These are phyloP conservation scores for Penicillium riverlandense DNA, from an alignment of 495 filamentous ascomycete genomes.

Conservation along the genomic window DNA sequence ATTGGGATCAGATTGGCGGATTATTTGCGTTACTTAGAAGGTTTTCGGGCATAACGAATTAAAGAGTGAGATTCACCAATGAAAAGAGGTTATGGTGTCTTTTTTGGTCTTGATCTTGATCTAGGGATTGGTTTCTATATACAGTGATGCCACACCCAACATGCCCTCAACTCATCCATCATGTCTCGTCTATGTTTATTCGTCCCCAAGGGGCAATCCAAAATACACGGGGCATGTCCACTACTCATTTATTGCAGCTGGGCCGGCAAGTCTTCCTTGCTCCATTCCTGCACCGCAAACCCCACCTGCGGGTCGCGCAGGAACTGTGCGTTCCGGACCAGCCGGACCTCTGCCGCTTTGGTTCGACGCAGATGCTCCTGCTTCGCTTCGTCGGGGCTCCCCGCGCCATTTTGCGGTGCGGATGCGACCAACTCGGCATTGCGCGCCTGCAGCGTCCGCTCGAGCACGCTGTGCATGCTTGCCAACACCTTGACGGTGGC, in stretches of 20 bases:
- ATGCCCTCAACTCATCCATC: background rate
- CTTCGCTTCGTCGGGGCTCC: conserved; percentile 48
- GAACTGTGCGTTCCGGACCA: conserved; percentile 63
- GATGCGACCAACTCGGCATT: conserved; percentile 40
- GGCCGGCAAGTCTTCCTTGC: conserved; percentile 24
- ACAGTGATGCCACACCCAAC: background rate
- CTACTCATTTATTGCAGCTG: conserved; percentile 7
- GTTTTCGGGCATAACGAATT: conserved; percentile 6
- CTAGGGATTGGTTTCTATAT: conserved; percentile 6
- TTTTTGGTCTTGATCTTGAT: too few relatives aligned
- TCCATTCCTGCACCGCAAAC: conserved; percentile 32
- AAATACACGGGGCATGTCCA: too few relatives aligned
- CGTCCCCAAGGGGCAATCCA: background rate
- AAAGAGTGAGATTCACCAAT: too few relatives aligned
- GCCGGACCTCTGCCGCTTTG: conserved; percentile 72
- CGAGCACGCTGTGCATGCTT: conserved; percentile 83
- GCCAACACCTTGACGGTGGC: conserved; percentile 83
- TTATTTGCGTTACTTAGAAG: background rate
- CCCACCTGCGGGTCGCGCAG: conserved; percentile 52
- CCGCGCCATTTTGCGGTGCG: conserved; percentile 9
- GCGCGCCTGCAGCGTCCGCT: conserved; percentile 65
- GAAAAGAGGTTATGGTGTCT: too few relatives aligned
- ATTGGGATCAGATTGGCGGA: background rate
- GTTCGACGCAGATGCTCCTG: conserved; percentile 57
- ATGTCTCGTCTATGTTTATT: background rate